Conservation (phyloP, 805 yeast species). For the Metschnikowia orientalis region DNA sequence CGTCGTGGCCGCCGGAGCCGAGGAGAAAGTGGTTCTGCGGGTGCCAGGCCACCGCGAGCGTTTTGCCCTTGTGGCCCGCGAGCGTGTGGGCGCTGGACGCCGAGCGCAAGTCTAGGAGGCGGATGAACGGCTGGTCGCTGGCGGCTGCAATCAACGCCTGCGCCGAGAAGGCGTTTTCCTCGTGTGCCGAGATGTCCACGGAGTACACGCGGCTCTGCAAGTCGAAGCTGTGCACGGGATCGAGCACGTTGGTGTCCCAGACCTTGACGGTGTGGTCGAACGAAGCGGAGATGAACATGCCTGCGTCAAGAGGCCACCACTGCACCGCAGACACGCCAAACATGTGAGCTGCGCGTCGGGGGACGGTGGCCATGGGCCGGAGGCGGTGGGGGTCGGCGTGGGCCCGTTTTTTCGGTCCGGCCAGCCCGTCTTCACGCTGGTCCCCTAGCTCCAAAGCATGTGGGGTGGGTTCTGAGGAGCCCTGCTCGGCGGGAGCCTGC, state of each 20-base stretch:
- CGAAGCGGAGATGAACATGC: constrained; percentile 78
- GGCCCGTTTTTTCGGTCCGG: too few species aligned
- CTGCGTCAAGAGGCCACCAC: constrained; percentile 91
- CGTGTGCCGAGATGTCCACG: constrained; percentile 48
- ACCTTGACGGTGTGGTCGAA: constrained; percentile 72
- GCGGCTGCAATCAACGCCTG: constrained; percentile 65
- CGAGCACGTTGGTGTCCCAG: constrained; percentile 72
- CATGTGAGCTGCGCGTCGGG: constrained; percentile 46
- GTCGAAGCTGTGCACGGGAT: constrained; percentile 63
- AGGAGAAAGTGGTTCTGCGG: constrained; percentile 58
- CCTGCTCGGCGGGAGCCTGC: too few species aligned
- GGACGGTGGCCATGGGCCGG: constrained; percentile 30
- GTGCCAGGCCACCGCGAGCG: constrained; percentile 67
- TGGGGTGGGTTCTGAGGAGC: too few species aligned
- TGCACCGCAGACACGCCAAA: constrained; percentile 69
- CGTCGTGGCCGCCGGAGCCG: constrained; percentile 79
- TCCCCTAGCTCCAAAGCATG: too few species aligned
- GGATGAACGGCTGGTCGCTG: constrained; percentile 60
- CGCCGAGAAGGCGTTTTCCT: constrained; percentile 17
- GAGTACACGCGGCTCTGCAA: constrained; percentile 60
- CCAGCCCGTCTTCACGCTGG: too few species aligned
- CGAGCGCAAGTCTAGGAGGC: constrained; percentile 70
- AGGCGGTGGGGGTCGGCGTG: neutral
- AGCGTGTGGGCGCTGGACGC: constrained; percentile 71
- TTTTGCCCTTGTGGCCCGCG: constrained; percentile 54